Conservation (phyloP, 176 grass and related monocot genomes). For the Elymus sibiricus region DNA sequence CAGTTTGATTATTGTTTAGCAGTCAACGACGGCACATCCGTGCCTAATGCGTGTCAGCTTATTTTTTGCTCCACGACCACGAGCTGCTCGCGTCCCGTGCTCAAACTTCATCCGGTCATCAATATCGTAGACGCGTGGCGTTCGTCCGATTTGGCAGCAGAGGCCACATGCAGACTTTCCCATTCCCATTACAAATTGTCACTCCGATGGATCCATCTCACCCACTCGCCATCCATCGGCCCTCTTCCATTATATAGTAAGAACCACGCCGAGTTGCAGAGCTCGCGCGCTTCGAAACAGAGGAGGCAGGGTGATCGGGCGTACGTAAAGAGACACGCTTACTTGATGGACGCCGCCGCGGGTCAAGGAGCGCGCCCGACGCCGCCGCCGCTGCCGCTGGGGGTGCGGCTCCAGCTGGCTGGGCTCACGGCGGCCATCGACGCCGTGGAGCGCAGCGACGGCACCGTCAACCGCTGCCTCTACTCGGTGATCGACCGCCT, state of each 20-base stretch:
- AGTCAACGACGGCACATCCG: background rate
- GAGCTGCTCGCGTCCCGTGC: background rate
- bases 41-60: background rate
- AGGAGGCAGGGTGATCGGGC: background rate
- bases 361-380: background rate
- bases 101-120: background rate
- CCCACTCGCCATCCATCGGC: background rate
- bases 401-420: conserved; percentile 26
- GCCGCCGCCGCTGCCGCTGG: conserved; percentile 29
- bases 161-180: too few relatives aligned
- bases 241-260: background rate
- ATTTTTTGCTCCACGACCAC: background rate
- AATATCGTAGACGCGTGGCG: background rate
- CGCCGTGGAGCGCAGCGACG: conserved; percentile 29
- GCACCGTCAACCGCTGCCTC: conserved; percentile 64
- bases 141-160: background rate
- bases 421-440: conserved; percentile 32
- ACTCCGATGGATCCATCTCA: background rate
- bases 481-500: conserved; percentile 36
- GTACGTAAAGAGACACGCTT: background rate
- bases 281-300: background rate
- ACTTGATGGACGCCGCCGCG: background rate
- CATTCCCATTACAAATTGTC: background rate
- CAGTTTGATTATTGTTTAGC: too few relatives aligned
- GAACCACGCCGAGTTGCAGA: background rate